These are phyloP conservation scores for Anisodus tanguticus DNA, from an alignment of 257 asterid genomes.

Conservation along the genomic window DNA sequence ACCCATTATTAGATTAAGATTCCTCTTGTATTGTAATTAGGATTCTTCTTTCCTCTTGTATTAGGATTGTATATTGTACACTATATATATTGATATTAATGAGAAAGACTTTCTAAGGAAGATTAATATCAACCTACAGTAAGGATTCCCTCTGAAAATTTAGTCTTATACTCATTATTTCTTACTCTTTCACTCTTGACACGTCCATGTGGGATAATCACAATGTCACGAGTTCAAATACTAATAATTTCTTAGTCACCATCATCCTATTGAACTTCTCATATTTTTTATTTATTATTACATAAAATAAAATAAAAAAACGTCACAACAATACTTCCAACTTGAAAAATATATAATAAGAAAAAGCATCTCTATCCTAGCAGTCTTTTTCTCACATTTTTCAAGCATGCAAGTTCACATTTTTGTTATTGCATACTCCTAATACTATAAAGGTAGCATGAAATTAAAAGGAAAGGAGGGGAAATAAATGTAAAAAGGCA, in stretches of 20 bases:
- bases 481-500: not conserved
- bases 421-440: no score
- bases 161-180: not conserved
- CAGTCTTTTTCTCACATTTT: not conserved
- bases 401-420: no score
- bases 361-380: not conserved
- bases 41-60: no score
- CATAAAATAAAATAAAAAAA: not conserved
- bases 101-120: no score
- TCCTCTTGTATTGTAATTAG: no score
- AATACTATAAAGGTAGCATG: not conserved
- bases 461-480: not conserved
- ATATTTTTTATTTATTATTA: not conserved
- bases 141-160: not conserved
- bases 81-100: no score
- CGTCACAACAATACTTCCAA: not conserved
- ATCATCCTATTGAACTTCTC: not conserved
- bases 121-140: no score
- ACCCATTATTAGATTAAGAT: no score
- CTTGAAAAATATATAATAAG: not conserved
- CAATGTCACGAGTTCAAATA: not conserved
- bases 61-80: no score
- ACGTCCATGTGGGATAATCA: not conserved
- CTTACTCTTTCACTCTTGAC: not conserved
- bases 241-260: not conserved